Evolutionary conservation across 306 rosid species (phyloP), one percentile per base, ranked within the genome.

Genomic region (Pyrus betulifolia): DNA sequence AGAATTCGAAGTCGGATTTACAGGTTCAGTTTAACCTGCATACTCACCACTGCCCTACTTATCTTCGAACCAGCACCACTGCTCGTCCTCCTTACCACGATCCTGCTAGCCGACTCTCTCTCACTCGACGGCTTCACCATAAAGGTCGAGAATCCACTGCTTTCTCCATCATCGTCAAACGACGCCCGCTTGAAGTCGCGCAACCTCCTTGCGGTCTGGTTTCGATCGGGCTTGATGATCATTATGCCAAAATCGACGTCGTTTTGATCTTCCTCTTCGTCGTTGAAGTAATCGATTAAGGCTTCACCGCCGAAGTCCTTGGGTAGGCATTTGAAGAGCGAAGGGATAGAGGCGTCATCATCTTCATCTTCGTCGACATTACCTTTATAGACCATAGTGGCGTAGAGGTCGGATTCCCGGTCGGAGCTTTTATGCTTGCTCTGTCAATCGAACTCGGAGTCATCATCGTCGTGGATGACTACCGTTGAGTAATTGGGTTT

Each of bases 21-120:
- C 38, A 33, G 3, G 3, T 33, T 3, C 7, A 33, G 1, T 33
- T 33, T 33, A 33, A 5, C 97, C 44, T 89, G 94, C 97, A 95
- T 90, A 72, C 99, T 95, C 70, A 92, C 96, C 73, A 95, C 95
- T 23, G 92, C 99, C 49, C 81, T 86, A 67, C 89, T 90, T 97
- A 95, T 88, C 49, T 88, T 88, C 40, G 92, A 89, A 80, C 80
- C 78, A 17, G 31, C 79, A 28, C 69, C 58, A 12, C 74, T 79
- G 11, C 79, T 76, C 28, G 84, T 85, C 76, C 90, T 77, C 62
- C 88, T 86, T 80, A 87, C 84, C 75, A 93, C 44, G 2, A 88
- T 87, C 79, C 92, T 93, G 45, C 92, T 86, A 6, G 72, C 52
- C 18, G 88, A 82, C 74, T 89, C 95, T 74, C 2, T 31, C 4